Percentiles rank a stretch among this genome's conserved stretches.
phyloP scores from a whole-genome alignment of 1,284 basidiomycete species.

The Sporisorium graminicola region DNA sequence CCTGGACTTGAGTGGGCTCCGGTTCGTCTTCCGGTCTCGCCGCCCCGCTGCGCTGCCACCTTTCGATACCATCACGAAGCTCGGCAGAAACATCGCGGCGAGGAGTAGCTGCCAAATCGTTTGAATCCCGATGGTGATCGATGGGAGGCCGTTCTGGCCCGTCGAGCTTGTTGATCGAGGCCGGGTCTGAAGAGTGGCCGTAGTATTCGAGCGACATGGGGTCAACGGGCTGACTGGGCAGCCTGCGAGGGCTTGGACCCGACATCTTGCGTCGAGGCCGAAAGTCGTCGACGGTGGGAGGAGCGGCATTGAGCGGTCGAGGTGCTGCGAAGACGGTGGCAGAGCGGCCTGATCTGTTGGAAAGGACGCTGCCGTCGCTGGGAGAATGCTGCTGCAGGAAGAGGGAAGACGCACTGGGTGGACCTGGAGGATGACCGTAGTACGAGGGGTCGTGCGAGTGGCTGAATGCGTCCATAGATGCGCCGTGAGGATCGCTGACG shows the following conservation, averaged over 20 bases:
- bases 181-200: slow-evolving; percentile 37
- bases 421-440: slow-evolving; percentile 33
- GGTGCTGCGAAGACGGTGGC: slow-evolving; percentile 31
- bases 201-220: slow-evolving; percentile 54
- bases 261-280: slow-evolving; percentile 32
- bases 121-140: slow-evolving; percentile 8
- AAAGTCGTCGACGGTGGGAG: slow-evolving; percentile 7
- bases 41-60: slow-evolving; percentile 47
- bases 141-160: slow-evolving; percentile 13
- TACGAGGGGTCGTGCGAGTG: slow-evolving; percentile 37
- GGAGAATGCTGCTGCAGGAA: slow-evolving; percentile 49
- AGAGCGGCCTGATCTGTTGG: slow-evolving; percentile 32
- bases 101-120: slow-evolving; percentile 2
- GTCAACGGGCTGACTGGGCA: slow-evolving; percentile 27
- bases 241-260: slow-evolving; percentile 6
- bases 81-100: slow-evolving; percentile 34
- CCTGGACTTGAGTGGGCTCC: slow-evolving; percentile 17
- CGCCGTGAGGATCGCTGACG: slow-evolving; percentile 4
- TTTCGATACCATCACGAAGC: slow-evolving; percentile 48
- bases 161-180: slow-evolving; percentile 16
- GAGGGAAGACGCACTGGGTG: slow-evolving; percentile 15
- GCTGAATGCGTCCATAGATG: slow-evolving; percentile 18
- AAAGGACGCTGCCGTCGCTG: slow-evolving; percentile 35
- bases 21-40: slow-evolving; percentile 22
- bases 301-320: slow-evolving; percentile 16